Evolutionary conservation across 2,329 filamentous ascomycete species (phyloP).

Genomic region (Hypoxylon sp.): DNA sequence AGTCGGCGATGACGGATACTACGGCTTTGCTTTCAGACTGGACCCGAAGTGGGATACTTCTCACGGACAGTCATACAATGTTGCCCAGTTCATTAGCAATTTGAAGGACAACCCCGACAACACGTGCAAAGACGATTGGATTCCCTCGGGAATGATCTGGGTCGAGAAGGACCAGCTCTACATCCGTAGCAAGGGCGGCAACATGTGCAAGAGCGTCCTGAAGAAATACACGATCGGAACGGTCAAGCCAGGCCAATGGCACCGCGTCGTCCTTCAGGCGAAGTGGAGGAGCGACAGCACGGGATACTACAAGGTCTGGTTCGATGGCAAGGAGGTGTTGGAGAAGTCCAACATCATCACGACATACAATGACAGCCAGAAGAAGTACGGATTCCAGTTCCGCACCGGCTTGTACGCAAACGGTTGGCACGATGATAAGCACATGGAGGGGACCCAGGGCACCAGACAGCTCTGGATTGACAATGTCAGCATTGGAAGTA

Average conservation of each 20-base stretch:
- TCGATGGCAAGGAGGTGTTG: constrained; percentile 54
- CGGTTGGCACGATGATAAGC: constrained; percentile 55
- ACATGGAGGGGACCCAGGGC: constrained; percentile 52
- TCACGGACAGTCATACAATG: constrained; percentile 53
- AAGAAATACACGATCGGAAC: constrained; percentile 49
- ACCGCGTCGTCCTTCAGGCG: constrained; percentile 54
- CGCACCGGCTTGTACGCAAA: constrained; percentile 58
- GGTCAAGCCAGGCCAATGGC: constrained; percentile 54
- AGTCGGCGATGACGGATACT: constrained; percentile 55
- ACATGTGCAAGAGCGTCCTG: constrained; percentile 47
- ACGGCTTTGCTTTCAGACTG: constrained; percentile 57
- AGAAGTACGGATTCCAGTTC: constrained; percentile 53
- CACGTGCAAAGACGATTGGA: constrained; percentile 53
- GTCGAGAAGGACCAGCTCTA: constrained; percentile 51
- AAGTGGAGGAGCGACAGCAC: constrained; percentile 54
- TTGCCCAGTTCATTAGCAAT: constrained; percentile 58
- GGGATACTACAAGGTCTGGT: constrained; percentile 55
- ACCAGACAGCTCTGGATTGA: constrained; percentile 56
- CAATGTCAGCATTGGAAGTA: constrained; percentile 53
- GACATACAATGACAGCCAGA: constrained; percentile 52
- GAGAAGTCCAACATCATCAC: constrained; percentile 51
- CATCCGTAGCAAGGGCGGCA: constrained; percentile 54
- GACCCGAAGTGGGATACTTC: constrained; percentile 55
- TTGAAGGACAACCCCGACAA: constrained; percentile 49
- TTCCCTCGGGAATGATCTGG: constrained; percentile 49